Percentiles rank a stretch among this genome's conserved stretches.
Conservation (phyloP, 805 yeast species). For the Pichia pseudocactophila region DNA sequence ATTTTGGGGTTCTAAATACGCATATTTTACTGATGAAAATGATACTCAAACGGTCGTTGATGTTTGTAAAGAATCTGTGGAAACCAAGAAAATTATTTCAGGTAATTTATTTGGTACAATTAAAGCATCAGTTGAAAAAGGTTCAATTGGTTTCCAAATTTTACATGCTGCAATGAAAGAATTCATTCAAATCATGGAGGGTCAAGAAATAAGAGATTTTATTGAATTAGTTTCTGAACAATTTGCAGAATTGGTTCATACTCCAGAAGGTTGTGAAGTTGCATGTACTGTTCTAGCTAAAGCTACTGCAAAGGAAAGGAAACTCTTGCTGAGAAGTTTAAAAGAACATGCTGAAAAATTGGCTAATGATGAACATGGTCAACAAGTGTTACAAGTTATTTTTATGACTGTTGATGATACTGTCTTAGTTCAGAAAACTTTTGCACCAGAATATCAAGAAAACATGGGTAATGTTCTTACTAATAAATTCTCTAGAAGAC, state of each 20-base stretch:
- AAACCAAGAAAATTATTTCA: slow-evolving; percentile 68
- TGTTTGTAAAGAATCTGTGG: slow-evolving; percentile 57
- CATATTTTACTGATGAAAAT: slow-evolving; percentile 75
- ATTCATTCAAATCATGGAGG: slow-evolving; percentile 63
- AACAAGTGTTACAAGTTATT: slow-evolving; percentile 65
- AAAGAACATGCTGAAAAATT: slow-evolving; percentile 69
- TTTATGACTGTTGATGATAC: slow-evolving; percentile 92
- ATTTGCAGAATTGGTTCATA: slow-evolving; percentile 89
- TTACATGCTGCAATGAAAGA: slow-evolving; percentile 95
- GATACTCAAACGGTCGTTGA: slow-evolving; percentile 55
- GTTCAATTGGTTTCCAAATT: slow-evolving; percentile 92
- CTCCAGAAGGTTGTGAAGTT: slow-evolving; percentile 89
- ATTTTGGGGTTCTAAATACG: slow-evolving; percentile 94
- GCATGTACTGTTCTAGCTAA: slow-evolving; percentile 72
- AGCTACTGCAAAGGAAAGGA: slow-evolving; percentile 90
- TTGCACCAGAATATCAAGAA: slow-evolving; percentile 49
- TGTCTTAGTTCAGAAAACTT: slow-evolving; percentile 66
- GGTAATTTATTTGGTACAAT: slow-evolving; percentile 75
- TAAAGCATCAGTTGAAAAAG: slow-evolving; percentile 86
- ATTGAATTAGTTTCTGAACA: slow-evolving; percentile 80
- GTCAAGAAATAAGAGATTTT: slow-evolving; percentile 66
- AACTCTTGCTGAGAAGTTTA: slow-evolving; percentile 59
- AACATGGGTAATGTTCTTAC: slow-evolving; percentile 45
- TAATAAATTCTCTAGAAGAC: slow-evolving; percentile 81
- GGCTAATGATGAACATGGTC: slow-evolving; percentile 81